Base-by-base conservation (phyloP, 768 basidiomycete genomes). In the Termitomyces titanicus region DNA sequence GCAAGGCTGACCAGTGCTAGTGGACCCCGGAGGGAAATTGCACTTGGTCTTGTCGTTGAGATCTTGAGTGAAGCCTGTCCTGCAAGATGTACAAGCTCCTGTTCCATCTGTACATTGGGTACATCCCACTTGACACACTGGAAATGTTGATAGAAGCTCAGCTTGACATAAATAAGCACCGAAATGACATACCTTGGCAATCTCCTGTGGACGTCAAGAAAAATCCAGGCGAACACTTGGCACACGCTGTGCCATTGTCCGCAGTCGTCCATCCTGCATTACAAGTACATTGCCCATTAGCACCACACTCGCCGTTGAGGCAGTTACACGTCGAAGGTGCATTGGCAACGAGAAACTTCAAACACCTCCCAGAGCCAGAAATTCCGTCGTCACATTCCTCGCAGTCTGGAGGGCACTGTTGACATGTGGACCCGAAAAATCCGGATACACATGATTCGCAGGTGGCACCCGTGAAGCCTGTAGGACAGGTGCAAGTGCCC, bases 361-460 rank as follows among this genome's bases (percentile, higher is more conserved):
- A 76, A 66, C 94, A 96, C 40, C 75, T 74, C 0, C 94, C 94
- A 0, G 83, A 79, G 0, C 93, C 93, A 0, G 84, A 79, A 39
- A 89, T 84, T 5, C 93, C 92, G 17, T 90, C 84, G 59, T 92
- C 88, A 66, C 93, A 95, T 3, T 77, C 68, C 0, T 74, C 63
- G 68, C 93, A 94, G 5, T 81, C 83, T 0, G 74, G 68, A 1
- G 90, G 86, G 61, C 92, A 94, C 5, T 84, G 66, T 51, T 82
- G 72, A 65, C 93, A 95, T 0, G 69, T 74, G 0, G 85, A 76
- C 0, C 93, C 93, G 63, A 89, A 96, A 68, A 87, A 87, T 0
- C 89, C 89, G 5, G 76, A 33, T 1, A 82, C 76, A 61, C 93
- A 96, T 0, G 82, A 73, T 66, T 94, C 92, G 71, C 94, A 96